phyloP scores from a whole-genome alignment of 2,329 filamentous ascomycete species.

The Talaromyces sp. region DNA sequence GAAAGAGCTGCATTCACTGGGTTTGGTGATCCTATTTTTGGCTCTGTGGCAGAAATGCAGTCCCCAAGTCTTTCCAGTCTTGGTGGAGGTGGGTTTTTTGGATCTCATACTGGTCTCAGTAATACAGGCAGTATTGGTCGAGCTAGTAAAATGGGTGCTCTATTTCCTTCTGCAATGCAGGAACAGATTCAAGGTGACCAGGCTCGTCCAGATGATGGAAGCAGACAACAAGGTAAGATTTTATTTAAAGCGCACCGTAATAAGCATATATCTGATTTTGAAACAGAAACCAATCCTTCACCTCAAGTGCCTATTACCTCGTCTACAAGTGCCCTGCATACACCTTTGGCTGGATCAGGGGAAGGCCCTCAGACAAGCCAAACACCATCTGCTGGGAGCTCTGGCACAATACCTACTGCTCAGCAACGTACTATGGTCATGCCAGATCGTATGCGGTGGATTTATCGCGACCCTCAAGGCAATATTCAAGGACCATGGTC shows the following conservation, averaged over 20 bases:
- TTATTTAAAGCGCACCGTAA: not conserved
- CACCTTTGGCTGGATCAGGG: slow-evolving; percentile 22
- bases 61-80: slow-evolving; percentile 36
- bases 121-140: slow-evolving; percentile 64
- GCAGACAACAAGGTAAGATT: slow-evolving; percentile 52
- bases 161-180: slow-evolving; percentile 87
- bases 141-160: slow-evolving; percentile 73
- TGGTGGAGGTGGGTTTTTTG: slow-evolving; percentile 55
- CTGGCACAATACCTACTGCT: slow-evolving; percentile 61
- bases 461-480: slow-evolving; percentile 91
- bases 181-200: slow-evolving; percentile 70
- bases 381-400: slow-evolving; percentile 34
- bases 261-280: not conserved
- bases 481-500: slow-evolving; percentile 92
- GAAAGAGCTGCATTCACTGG: slow-evolving; percentile 49
- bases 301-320: slow-evolving; percentile 30
- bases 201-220: slow-evolving; percentile 56
- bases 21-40: slow-evolving; percentile 63
- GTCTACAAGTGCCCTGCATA: slow-evolving; percentile 27
- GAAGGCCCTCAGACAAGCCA: slow-evolving; percentile 28
- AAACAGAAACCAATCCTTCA: slow-evolving; percentile 20
- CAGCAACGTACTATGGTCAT: slow-evolving; percentile 92
- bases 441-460: slow-evolving; percentile 98
- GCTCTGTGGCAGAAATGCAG: slow-evolving; percentile 69
- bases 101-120: slow-evolving; percentile 49